phyloP scores from a whole-genome alignment of 2,329 filamentous ascomycete genomes.

The Cytospora piceae region DNA sequence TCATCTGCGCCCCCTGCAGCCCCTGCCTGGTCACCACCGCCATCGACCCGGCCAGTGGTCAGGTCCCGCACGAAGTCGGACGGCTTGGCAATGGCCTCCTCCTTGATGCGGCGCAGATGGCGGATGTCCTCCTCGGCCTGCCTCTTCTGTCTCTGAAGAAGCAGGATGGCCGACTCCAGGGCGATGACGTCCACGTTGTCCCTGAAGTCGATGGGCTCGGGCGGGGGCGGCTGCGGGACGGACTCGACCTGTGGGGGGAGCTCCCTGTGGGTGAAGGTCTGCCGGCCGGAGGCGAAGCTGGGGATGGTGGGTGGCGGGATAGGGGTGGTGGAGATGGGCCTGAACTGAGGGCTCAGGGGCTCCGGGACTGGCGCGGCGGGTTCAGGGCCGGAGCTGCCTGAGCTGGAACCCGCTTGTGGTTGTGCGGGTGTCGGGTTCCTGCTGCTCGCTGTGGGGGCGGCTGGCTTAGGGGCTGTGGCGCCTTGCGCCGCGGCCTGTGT shows the following conservation, averaged over 20 bases:
- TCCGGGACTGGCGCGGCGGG: conserved; percentile 21
- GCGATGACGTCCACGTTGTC: conserved; percentile 86
- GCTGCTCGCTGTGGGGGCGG: conserved; percentile 34
- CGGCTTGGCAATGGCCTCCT: conserved; percentile 71
- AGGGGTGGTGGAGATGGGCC: conserved; percentile 25
- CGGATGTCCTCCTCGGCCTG: conserved; percentile 77
- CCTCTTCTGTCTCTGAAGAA: conserved; percentile 83
- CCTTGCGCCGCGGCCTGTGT: conserved; percentile 33
- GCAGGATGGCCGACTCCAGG: conserved; percentile 79
- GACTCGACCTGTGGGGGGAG: conserved; percentile 44
- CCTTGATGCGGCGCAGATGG: conserved; percentile 69
- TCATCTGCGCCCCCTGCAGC: conserved; percentile 36
- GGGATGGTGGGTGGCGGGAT: conserved; percentile 30
- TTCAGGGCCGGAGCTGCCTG: conserved; percentile 31
- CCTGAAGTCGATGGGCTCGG: conserved; percentile 60
- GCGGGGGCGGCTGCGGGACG: conserved; percentile 49
- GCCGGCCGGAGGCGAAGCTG: conserved; percentile 41
- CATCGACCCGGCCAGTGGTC: conserved; percentile 60
- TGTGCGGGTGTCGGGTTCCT: conserved; percentile 32
- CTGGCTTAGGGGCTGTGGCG: conserved; percentile 32
- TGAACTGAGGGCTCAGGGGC: conserved; percentile 21
- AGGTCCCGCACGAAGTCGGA: conserved; percentile 73
- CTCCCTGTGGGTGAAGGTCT: conserved; percentile 49
- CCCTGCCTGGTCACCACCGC: conserved; percentile 34
- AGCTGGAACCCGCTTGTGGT: conserved; percentile 37